Evolutionary conservation across 2,329 filamentous ascomycete species (phyloP), one percentile per base, ranked within the genome.

Genomic region (Cadophora sp.): DNA sequence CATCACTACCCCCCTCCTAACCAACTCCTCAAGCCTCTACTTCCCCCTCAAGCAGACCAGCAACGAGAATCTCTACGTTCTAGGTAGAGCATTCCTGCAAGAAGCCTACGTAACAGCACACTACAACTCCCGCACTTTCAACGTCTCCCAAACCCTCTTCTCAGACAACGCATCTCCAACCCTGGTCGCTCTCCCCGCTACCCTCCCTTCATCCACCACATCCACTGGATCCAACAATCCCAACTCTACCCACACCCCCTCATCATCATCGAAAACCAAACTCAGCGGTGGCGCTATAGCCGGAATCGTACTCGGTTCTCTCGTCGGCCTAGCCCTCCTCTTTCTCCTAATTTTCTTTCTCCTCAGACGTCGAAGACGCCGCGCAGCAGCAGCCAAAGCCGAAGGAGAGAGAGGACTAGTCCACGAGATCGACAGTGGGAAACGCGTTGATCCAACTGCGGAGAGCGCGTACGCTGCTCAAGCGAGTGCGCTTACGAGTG

Each of bases 41-140:
- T 77, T 77, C 45, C 75, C 75, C 0, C 61, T 77, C 18, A 68
- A 63, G 41, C 63, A 61, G 11, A 72, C 71, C 7, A 50, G 20
- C 0, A 72, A 76, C 53, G 62, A 63, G 1, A 67, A 67, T 2
- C 68, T 71, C 16, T 76, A 74, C 41, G 73, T 71, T 0, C 62
- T 77, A 8, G 75, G 75, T 16, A 67, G 75, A 3, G 72, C 70
- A 4, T 76, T 77, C 48, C 62, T 77, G 1, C 75, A 77, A 66
- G 75, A 76, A 68, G 70, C 73, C 20, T 75, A 75, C 62, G 64
- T 77, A 16, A 73, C 70, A 14, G 67, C 72, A 13, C 66, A 76
- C 60, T 77, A 76, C 39, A 68, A 77, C n/a, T 68, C 66, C 20
- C 43, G 68, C 1, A 75, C 72, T 8, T 76, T 77, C 66, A 74